Evolutionary conservation across 805 yeast genomes (phyloP).

Genomic region (Saturnispora serradocipensis): DNA sequence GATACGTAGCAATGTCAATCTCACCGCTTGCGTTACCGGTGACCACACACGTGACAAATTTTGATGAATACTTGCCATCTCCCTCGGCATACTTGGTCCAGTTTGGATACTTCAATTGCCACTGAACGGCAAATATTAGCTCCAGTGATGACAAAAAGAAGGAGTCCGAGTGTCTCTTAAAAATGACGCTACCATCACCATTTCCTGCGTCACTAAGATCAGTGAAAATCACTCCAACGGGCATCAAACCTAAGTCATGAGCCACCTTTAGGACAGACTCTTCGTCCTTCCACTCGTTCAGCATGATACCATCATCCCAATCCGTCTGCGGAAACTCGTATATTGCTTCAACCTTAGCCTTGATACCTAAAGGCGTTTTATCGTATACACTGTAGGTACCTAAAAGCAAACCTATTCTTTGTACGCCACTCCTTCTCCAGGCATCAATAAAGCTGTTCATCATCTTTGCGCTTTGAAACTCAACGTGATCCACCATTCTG

Average conservation of each 20-base stretch:
- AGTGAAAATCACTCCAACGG: slow-evolving; percentile 81
- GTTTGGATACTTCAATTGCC: slow-evolving; percentile 62
- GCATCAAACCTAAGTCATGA: slow-evolving; percentile 46
- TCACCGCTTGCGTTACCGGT: slow-evolving; percentile 86
- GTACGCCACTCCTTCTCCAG: slow-evolving; percentile 86
- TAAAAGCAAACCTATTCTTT: slow-evolving; percentile 76
- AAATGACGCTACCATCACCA: slow-evolving; percentile 81
- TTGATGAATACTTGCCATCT: slow-evolving; percentile 65
- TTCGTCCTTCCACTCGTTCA: slow-evolving; percentile 48
- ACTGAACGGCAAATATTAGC: slow-evolving; percentile 68
- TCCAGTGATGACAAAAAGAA: slow-evolving; percentile 88
- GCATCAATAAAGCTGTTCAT: slow-evolving; percentile 79
- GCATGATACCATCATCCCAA: slow-evolving; percentile 75
- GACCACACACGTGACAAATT: slow-evolving; percentile 86
- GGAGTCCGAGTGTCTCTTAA: slow-evolving; percentile 87
- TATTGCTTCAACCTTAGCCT: slow-evolving; percentile 88
- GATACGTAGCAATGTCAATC: slow-evolving; percentile 85
- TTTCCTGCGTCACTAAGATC: slow-evolving; percentile 83
- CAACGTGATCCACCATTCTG: slow-evolving; percentile 97
- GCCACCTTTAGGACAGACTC: slow-evolving; percentile 46
- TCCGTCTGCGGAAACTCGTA: slow-evolving; percentile 88
- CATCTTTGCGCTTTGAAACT: slow-evolving; percentile 64
- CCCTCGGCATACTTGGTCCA: slow-evolving; percentile 51
- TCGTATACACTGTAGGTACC: slow-evolving; percentile 76
- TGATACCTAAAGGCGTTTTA: slow-evolving; percentile 83